Percentiles rank a stretch among this genome's conserved stretches.
These are phyloP conservation scores for Neonectria punicea DNA, from an alignment of 2,329 filamentous ascomycete genomes.

Conservation along the genomic window DNA sequence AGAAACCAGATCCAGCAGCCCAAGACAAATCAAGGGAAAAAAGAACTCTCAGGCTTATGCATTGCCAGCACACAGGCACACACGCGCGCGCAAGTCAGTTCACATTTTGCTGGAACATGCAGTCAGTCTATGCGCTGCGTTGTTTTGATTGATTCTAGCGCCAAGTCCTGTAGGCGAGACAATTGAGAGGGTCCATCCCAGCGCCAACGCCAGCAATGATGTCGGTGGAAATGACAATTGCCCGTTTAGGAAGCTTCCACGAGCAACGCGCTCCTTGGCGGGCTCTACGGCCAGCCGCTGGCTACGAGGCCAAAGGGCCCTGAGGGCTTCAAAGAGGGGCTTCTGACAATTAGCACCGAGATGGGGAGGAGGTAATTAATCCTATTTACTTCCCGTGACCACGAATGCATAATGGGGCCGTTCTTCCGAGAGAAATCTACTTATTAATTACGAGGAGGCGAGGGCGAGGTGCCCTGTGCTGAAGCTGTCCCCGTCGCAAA, in stretches of 20 bases:
- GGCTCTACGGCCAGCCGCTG: slow-evolving; percentile 15
- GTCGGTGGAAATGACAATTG: slow-evolving; percentile 43
- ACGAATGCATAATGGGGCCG: slow-evolving; percentile 3
- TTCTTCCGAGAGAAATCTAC: neutral
- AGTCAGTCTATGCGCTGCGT: neutral
- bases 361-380: slow-evolving; percentile 6
- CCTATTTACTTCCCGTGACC: slow-evolving; percentile 3
- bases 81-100: neutral
- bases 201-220: slow-evolving; percentile 28
- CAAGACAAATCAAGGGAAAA: slow-evolving; percentile 1
- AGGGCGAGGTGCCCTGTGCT: neutral
- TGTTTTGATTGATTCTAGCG: slow-evolving; percentile 7
- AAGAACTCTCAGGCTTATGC: slow-evolving; percentile 13
- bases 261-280: slow-evolving; percentile 27
- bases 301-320: slow-evolving; percentile 26
- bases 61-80: slow-evolving; percentile 19
- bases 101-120: slow-evolving; percentile 7
- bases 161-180: slow-evolving; percentile 3
- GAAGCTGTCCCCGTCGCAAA: neutral
- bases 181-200: slow-evolving; percentile 8
- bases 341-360: slow-evolving; percentile 8
- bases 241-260: slow-evolving; percentile 33
- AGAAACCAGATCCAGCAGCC: neutral
- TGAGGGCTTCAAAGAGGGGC: neutral
- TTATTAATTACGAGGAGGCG: too few species aligned